Evolutionary conservation across 306 rosid genomes (phyloP), one percentile per base, ranked within the genome.

Genomic region (Fagus sylvatica): DNA sequence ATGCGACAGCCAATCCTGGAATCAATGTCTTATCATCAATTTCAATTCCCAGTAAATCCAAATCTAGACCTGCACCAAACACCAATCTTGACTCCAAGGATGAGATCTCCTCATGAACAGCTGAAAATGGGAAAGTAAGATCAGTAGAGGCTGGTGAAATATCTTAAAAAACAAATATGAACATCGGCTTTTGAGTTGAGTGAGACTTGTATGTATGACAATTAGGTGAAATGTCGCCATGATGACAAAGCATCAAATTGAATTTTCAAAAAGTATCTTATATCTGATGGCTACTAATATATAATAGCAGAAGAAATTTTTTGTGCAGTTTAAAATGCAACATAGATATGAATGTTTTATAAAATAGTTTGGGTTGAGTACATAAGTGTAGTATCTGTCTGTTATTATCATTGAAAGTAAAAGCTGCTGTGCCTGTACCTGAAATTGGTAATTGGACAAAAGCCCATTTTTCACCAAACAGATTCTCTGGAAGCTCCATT

Each of bases 381-480:
- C 6, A 5, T 39, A 61, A 46, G 19, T 46, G 17, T 49, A 70
- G 17, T 30, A 48, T 62, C 71, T 17, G 17, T 79, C 71, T 28
- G 39, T 79, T 73, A 55, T 19, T 3, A 70, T 49, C n/a, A 28
- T 34, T 36, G 39, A 51, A 57, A 39, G 76, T 51, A 68, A 41
- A 51, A 71, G 73, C 32, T 67, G 64, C 69, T 69, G 60, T 33
- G 64, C 17, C n/a, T 71, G 53, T 87, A 95, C 99, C 98, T 89
- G 94, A 87, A 83, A 83, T 88, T 64, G 99, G 98, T 77, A 95
- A 85, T 71, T 95, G 99, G 55, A 95, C 98, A 79, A 95, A 95
- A 51, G 98, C 97, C 99, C 99, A 95, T 85, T 64, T 93, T 77
- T 93, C 94, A 34, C 99, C 99, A 15, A 87, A 91, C 40, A 95